Conservation (phyloP, 2,329 filamentous ascomycete genomes). For the Hypocreales sp. region DNA sequence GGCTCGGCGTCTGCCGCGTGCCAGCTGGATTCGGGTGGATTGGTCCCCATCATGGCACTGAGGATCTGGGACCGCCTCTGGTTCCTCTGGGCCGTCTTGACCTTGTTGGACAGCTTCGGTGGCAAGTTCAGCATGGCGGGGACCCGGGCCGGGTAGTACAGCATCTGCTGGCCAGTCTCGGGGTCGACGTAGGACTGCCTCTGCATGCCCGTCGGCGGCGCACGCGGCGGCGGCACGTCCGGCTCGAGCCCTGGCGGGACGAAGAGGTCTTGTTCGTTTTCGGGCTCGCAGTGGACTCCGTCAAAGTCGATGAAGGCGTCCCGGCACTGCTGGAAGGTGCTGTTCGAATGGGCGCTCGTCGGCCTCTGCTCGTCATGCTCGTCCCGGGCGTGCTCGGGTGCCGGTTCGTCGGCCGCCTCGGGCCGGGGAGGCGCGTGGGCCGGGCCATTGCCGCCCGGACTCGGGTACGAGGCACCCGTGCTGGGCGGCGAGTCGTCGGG, state of each 20-base stretch:
- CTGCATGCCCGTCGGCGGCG: slow-evolving; percentile 13
- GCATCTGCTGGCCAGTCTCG: slow-evolving; percentile 61
- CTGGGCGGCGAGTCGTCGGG: neutral
- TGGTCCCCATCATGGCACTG: slow-evolving; percentile 33
- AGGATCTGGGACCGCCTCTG: slow-evolving; percentile 61
- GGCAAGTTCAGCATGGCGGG: slow-evolving; percentile 88
- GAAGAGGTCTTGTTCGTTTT: slow-evolving; percentile 17
- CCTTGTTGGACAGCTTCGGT: slow-evolving; percentile 65
- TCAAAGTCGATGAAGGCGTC: slow-evolving; percentile 69
- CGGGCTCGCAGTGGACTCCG: slow-evolving; percentile 57
- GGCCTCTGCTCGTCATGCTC: slow-evolving; percentile 11
- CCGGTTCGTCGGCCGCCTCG: slow-evolving; percentile 1
- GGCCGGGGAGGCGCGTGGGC: neutral
- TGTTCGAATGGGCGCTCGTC: slow-evolving; percentile 35
- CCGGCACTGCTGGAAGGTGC: slow-evolving; percentile 50
- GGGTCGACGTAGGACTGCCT: slow-evolving; percentile 47
- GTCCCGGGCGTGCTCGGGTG: neutral
- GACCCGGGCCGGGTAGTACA: slow-evolving; percentile 90
- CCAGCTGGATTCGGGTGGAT: slow-evolving; percentile 6
- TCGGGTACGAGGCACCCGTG: slow-evolving; percentile 10
- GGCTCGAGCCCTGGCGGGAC: slow-evolving; percentile 8
- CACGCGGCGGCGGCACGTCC: slow-evolving; percentile 10
- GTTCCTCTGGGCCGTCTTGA: slow-evolving; percentile 47
- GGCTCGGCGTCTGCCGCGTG: slow-evolving; percentile 6
- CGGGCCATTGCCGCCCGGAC: slow-evolving; percentile 5